Base-by-base conservation (phyloP, 176 grass and related monocot species). In the Aechmea fasciata region DNA sequence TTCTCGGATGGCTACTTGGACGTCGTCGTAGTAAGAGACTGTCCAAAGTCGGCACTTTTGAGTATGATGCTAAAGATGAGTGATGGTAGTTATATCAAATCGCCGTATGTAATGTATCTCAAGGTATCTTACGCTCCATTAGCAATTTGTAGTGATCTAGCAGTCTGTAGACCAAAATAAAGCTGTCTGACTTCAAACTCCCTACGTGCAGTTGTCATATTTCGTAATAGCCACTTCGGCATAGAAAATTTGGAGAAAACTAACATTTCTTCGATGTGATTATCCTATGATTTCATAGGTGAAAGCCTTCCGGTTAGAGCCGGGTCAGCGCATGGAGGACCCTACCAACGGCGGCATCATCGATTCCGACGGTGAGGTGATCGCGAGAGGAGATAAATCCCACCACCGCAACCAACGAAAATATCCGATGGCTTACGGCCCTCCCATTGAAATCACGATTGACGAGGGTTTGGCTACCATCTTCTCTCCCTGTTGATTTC, bases 1-100 rank as follows among this genome's bases (percentile, higher is more conserved):
- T 94, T 99, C 71, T 84, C 90, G 23, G 95, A 99, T 84, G 95
- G 95, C 47, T 99, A 84, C 87, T 80, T 99, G 85, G 95, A 99
- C 73, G 87, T 65, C 29, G 80, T 86, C n/a, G 86, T 99, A 75
- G 73, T 99, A 59, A 93, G 68, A 85, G 82, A 99, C 3, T 99
- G 95, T 74, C 87, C 95, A 12, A 81, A 75, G 64, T 86, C 80
- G 26, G 84, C 75, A 29, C 72, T 84, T 51, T 59, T 86, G 9
- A 75, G 71, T 47, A 77, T 94, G 22, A 14, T 99, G 69, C 41
- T 94, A 52, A 76, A 90, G 77, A 88, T 84, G 84, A 83, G 82
- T 69, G 95, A 91, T 51, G 91, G 91, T 51, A 71, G 67, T 33
- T 85, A 84, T 69, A 54, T 96, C 6, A 81, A 88, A 67, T 96